Evolutionary conservation across 106 monocot species (phyloP).

Genomic region (Acorus calamus): DNA sequence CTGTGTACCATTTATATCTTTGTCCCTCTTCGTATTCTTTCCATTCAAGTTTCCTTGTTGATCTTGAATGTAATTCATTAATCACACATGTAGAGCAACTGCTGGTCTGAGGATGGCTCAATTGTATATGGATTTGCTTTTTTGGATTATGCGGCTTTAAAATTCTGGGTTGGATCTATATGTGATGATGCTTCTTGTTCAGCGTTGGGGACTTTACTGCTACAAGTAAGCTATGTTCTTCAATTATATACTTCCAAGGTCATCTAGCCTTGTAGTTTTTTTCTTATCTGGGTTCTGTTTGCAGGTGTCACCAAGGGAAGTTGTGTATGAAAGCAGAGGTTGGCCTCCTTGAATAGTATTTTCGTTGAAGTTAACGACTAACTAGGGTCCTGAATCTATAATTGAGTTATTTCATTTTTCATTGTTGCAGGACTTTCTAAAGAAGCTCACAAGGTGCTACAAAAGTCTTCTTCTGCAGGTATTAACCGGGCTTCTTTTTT

Average conservation of each 20-base stretch:
- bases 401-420: too few species aligned
- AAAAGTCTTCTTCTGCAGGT: constrained; percentile 82
- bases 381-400: too few species aligned
- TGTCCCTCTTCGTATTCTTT: constrained; percentile 5
- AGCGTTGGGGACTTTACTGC: constrained; percentile 68
- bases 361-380: too few species aligned
- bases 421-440: constrained; percentile 61
- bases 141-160: constrained; percentile 75
- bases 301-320: constrained; percentile 86
- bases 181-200: constrained; percentile 71
- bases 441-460: constrained; percentile 54
- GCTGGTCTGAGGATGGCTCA: constrained; percentile 18
- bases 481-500: too few species aligned
- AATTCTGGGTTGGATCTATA: constrained; percentile 82
- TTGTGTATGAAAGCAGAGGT: constrained; percentile 86
- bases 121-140: constrained; percentile 83
- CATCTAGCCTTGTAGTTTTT: neutral
- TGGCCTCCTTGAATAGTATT: too few species aligned
- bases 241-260: neutral
- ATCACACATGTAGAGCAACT: constrained; percentile 20
- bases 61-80: constrained; percentile 4
- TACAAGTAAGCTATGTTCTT: constrained; percentile 56
- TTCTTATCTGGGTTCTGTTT: neutral
- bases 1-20: too few species aligned
- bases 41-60: neutral